A percentile compares a stretch with the other conserved stretches of the same genome.
These are phyloP conservation scores for Mucor saturninus DNA, from an alignment of 371 early-diverging fungal species.

Conservation along the genomic window DNA sequence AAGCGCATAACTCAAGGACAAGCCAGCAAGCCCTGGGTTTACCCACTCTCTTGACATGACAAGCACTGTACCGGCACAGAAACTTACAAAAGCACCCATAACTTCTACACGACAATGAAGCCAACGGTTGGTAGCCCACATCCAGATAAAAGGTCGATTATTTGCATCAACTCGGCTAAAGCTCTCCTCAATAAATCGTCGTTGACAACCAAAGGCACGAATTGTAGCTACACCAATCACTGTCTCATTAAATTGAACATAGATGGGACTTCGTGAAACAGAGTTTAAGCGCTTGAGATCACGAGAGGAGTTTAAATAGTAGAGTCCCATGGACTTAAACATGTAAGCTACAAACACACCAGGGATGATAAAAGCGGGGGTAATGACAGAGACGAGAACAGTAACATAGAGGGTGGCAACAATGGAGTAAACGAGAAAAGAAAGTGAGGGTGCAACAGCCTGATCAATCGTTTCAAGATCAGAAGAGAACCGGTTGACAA, in stretches of 20 bases:
- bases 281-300: slow-evolving; percentile 91
- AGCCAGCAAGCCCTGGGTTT: slow-evolving; percentile 79
- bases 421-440: slow-evolving; percentile 51
- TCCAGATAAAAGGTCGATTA: slow-evolving; percentile 80
- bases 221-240: slow-evolving; percentile 79
- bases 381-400: slow-evolving; percentile 47
- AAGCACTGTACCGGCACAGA: slow-evolving; percentile 69
- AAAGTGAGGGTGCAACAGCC: slow-evolving; percentile 49
- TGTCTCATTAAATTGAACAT: slow-evolving; percentile 76
- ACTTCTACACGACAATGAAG: slow-evolving; percentile 81
- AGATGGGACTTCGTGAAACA: slow-evolving; percentile 80
- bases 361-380: slow-evolving; percentile 60
- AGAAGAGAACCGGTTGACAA: slow-evolving; percentile 84
- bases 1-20: slow-evolving; percentile 76
- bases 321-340: slow-evolving; percentile 55
- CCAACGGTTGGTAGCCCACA: slow-evolving; percentile 93
- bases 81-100: slow-evolving; percentile 72
- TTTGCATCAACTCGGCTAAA: slow-evolving; percentile 65
- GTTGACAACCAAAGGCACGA: slow-evolving; percentile 74
- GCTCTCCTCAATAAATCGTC: slow-evolving; percentile 64
- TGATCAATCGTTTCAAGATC: slow-evolving; percentile 79
- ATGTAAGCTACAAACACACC: slow-evolving; percentile 54
- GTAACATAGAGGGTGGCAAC: slow-evolving; percentile 54
- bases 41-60: slow-evolving; percentile 54
- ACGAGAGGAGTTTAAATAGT: slow-evolving; percentile 78